A percentile compares a stretch with the other conserved stretches of the same genome.
Conservation (phyloP, 768 basidiomycete genomes). For the Lyophyllum semitale region DNA sequence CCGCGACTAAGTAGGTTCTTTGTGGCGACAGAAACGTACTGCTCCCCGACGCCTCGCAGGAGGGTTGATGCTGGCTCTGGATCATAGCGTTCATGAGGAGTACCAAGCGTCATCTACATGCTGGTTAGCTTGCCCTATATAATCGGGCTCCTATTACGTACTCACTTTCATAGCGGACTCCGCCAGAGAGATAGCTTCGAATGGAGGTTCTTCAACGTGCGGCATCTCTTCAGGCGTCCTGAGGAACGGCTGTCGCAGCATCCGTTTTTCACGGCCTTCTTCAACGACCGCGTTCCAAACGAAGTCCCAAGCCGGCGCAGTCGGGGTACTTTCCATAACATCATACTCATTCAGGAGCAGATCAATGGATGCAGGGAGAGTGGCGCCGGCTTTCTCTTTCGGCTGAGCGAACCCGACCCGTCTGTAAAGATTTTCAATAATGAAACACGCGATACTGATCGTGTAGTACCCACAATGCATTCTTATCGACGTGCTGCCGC, state of each 20-base stretch:
- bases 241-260: conserved; percentile 59
- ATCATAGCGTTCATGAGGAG: conserved; percentile 70
- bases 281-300: conserved; percentile 74
- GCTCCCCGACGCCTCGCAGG: conserved; percentile 58
- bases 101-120: conserved; percentile 74
- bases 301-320: conserved; percentile 64
- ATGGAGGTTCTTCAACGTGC: conserved; percentile 22
- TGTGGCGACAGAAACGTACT: conserved; percentile 55
- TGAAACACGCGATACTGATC: background rate
- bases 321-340: conserved; percentile 44
- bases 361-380: conserved; percentile 45
- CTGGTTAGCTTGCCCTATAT: background rate
- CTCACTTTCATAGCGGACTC: conserved; percentile 74
- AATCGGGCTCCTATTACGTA: background rate
- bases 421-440: conserved; percentile 35
- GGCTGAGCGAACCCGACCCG: conserved; percentile 63
- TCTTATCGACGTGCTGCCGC: conserved; percentile 81
- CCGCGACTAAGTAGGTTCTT: conserved; percentile 63
- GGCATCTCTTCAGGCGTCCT: conserved; percentile 42
- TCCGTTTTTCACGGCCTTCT: conserved; percentile 72
- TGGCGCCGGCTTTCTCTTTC: conserved; percentile 30
- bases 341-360: conserved; percentile 50
- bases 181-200: conserved; percentile 52
- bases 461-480: conserved; percentile 67
- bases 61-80: conserved; percentile 57